Base-by-base conservation (phyloP, 1,284 basidiomycete genomes). In the Taiwanofungus camphoratus region DNA sequence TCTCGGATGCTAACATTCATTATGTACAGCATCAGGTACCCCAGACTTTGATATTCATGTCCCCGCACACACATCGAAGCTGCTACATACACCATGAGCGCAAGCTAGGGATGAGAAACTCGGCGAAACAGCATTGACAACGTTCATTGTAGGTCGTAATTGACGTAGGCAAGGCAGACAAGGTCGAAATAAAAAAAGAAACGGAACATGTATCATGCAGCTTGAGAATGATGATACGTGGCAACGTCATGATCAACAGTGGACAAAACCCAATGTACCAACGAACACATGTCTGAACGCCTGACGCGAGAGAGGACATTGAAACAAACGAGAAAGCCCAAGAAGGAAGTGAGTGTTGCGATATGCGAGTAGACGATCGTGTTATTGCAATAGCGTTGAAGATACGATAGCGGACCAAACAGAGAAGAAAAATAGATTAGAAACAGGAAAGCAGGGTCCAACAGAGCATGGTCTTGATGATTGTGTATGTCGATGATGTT, bases 391-490 rank as follows among this genome's bases (percentile, higher is more conserved):
- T 40, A 45, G 31, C 31, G 31, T 39, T 29, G 32, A 22, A 29
- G 19, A 15, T 40, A 34, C 43, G 43, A 45, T 40, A 45, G 43
- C 38, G 32, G 29, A 40, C 30, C 18, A 26, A 24, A 34, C 22
- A 16, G 20, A 33, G 18, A 33, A 16, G 31, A 16, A 16, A 9
- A 30, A 31, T 19, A 13, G 21, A 36, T n/a, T 21, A 34, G 23
- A 37, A 15, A 20, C 20, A 16, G 24, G 18, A 22, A 26, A 21
- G 18, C 6, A n/a, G 36, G 29, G 26, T 30, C 16, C 37, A 19
- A 27, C 5, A 15, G 16, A 19, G 16, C 23, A 29, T 3, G 8
- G 32, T 16, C 31, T 35, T 24, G 36, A 15, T 23, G 18, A 15
- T 13, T 6, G 16, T 5, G 34, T 13, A 4, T 15, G 5, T 15